phyloP scores from a whole-genome alignment of 768 basidiomycete species.

The Paxillus rubicundulus region DNA sequence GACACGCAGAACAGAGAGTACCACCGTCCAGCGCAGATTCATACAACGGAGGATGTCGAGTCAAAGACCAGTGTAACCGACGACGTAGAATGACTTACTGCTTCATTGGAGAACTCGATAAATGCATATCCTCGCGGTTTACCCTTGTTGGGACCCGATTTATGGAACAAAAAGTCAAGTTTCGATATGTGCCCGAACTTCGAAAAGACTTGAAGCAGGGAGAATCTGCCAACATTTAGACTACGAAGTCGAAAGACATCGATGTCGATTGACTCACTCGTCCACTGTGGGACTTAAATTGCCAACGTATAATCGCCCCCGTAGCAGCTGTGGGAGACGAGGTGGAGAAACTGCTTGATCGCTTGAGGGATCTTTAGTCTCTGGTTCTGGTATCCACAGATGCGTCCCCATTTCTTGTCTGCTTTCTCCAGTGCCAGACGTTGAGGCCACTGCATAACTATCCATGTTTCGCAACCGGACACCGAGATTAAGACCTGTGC shows the following conservation, averaged over 20 bases:
- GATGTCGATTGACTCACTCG: conserved; percentile 54
- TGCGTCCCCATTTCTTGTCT: conserved; percentile 17
- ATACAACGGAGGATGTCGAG: conserved; percentile 21
- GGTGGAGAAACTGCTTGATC: conserved; percentile 24
- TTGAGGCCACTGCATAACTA: neutral
- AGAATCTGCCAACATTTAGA: conserved; percentile 54
- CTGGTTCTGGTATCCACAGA: conserved; percentile 33
- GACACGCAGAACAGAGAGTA: conserved; percentile 16
- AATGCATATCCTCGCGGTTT: conserved; percentile 97
- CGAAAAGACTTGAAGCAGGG: conserved; percentile 85
- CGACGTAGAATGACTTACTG: conserved; percentile 55
- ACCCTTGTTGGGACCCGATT: conserved; percentile 81
- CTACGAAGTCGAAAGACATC: neutral
- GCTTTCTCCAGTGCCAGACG: neutral
- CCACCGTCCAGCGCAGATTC: conserved; percentile 18
- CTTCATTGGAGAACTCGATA: conserved; percentile 74
- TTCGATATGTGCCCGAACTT: conserved; percentile 92
- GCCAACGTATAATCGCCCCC: conserved; percentile 85
- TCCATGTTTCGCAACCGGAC: conserved; percentile 10
- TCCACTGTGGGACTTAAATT: conserved; percentile 86
- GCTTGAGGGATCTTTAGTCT: conserved; percentile 13
- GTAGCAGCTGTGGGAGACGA: conserved; percentile 36
- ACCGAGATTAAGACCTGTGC: neutral
- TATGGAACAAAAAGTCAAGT: conserved; percentile 95
- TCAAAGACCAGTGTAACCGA: conserved; percentile 27